Conservation (phyloP, 495 filamentous ascomycete species). For the Trichoderma virens region DNA sequence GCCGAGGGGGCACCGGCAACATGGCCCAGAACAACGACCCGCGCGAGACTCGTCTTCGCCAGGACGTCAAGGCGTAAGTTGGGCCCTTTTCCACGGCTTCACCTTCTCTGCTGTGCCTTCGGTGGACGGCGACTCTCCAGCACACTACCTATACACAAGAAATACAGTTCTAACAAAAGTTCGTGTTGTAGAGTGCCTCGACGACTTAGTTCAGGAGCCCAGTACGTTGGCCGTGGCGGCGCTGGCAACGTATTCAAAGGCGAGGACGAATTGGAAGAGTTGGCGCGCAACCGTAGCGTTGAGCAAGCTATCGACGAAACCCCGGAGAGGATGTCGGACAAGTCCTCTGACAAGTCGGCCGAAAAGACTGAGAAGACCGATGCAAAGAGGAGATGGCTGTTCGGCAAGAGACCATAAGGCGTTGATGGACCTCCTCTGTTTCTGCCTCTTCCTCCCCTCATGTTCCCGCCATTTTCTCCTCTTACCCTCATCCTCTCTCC, state of each 20-base stretch:
- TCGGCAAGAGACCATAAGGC: constrained; percentile 25
- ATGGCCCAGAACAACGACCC: constrained; percentile 64
- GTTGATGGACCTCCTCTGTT: neutral
- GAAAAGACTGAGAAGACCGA: constrained; percentile 33
- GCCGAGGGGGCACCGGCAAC: constrained; percentile 56
- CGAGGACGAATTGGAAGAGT: constrained; percentile 27
- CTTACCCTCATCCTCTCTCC: neutral
- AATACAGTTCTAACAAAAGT: neutral
- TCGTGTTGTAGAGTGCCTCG: constrained; percentile 27
- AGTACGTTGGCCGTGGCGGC: constrained; percentile 47
- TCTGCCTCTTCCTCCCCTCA: neutral
- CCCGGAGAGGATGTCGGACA: constrained; percentile 13
- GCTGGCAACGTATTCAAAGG: constrained; percentile 47
- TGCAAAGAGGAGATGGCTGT: constrained; percentile 43
- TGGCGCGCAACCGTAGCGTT: constrained; percentile 18
- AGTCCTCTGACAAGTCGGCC: constrained; percentile 19
- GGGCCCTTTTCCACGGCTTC: neutral
- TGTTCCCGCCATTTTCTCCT: no score
- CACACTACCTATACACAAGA: neutral
- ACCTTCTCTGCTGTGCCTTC: neutral
- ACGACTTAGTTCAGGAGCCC: constrained; percentile 27
- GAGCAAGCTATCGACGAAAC: constrained; percentile 20
- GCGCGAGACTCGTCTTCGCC: constrained; percentile 61
- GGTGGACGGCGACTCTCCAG: no score
- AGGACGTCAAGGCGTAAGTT: constrained; percentile 65